Percentiles rank a stretch among this genome's conserved stretches.
phyloP scores from a whole-genome alignment of 768 basidiomycete genomes.

The Amanita exitialis region DNA sequence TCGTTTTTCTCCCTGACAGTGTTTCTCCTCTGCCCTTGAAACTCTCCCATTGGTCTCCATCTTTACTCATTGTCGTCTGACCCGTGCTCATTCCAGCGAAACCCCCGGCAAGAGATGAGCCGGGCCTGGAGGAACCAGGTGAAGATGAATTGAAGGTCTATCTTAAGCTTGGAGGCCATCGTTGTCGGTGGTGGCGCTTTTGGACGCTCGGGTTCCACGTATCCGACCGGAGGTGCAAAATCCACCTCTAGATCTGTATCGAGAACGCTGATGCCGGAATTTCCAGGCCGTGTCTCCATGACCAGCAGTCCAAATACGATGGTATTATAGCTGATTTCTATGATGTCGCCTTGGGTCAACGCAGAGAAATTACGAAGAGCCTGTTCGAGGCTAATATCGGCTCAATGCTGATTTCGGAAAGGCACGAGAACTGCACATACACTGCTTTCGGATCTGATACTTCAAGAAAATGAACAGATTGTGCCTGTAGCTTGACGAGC shows the following conservation, averaged over 20 bases:
- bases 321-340: constrained; percentile 96
- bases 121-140: constrained; percentile 77
- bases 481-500: constrained; percentile 94
- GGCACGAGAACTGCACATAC: constrained; percentile 37
- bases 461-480: constrained; percentile 90
- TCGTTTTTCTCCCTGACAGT: constrained; percentile 82
- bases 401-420: background rate
- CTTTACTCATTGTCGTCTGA: constrained; percentile 51
- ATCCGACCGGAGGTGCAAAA: constrained; percentile 88
- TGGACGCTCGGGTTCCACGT: constrained; percentile 87
- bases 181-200: constrained; percentile 75
- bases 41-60: constrained; percentile 82
- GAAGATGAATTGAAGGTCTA: constrained; percentile 83
- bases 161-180: constrained; percentile 96
- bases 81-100: constrained; percentile 45
- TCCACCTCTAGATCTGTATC: constrained; percentile 99
- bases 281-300: constrained; percentile 87
- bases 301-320: constrained; percentile 93
- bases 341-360: constrained; percentile 91
- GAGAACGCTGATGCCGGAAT: constrained; percentile 78
- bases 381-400: constrained; percentile 68
- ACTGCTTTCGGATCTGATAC: constrained; percentile 97
- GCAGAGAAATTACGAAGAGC: constrained; percentile 88
- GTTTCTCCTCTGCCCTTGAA: constrained; percentile 97
- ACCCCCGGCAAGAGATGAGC: constrained; percentile 61